Percentiles rank a stretch among this genome's conserved stretches.
These are phyloP conservation scores for Linnemannia elongata DNA, from an alignment of 192 early-diverging fungal genomes.

Conservation along the genomic window DNA sequence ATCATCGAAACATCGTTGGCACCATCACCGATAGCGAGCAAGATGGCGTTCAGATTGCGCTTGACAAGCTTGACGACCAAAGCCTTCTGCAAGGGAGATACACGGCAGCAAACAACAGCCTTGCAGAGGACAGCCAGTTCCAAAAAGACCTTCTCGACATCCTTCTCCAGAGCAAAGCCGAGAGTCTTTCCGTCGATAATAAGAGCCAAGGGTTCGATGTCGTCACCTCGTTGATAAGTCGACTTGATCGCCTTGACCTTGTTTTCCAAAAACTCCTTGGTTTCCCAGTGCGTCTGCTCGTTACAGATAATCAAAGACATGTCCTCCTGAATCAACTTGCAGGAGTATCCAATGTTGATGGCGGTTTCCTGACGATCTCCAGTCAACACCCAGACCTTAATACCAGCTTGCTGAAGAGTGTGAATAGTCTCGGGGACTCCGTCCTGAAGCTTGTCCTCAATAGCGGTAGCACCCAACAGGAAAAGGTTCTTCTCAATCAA, in stretches of 20 bases:
- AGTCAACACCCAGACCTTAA: slow-evolving; percentile 98
- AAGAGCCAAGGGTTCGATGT: slow-evolving; percentile 81
- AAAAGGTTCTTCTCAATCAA: slow-evolving; percentile 94
- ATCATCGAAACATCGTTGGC: slow-evolving; percentile 99
- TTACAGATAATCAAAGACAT: slow-evolving; percentile 96
- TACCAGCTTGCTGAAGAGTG: slow-evolving; percentile 94
- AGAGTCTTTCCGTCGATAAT: slow-evolving; percentile 96
- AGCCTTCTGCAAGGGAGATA: slow-evolving; percentile 98
- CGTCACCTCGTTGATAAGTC: slow-evolving; percentile 56
- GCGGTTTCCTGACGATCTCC: slow-evolving; percentile 99
- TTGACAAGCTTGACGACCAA: slow-evolving; percentile 99
- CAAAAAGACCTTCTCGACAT: slow-evolving; percentile 83
- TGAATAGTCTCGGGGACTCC: slow-evolving; percentile 98
- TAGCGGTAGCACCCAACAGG: slow-evolving; percentile 96
- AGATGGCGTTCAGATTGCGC: slow-evolving; percentile 87
- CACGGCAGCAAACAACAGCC: slow-evolving; percentile 98
- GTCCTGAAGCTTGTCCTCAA: slow-evolving; percentile 98
- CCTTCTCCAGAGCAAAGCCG: slow-evolving; percentile 93
- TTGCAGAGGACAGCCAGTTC: slow-evolving; percentile 94
- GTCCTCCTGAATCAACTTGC: slow-evolving; percentile 96
- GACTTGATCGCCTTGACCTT: slow-evolving; percentile 87
- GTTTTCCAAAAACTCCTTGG: slow-evolving; percentile 91
- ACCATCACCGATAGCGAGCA: slow-evolving; percentile 98
- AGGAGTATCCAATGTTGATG: slow-evolving; percentile 98
- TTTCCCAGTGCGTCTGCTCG: slow-evolving; percentile 91